Evolutionary conservation across 495 filamentous ascomycete species (phyloP), one percentile per base, ranked within the genome.

Genomic region (Penicillium pulvis): DNA sequence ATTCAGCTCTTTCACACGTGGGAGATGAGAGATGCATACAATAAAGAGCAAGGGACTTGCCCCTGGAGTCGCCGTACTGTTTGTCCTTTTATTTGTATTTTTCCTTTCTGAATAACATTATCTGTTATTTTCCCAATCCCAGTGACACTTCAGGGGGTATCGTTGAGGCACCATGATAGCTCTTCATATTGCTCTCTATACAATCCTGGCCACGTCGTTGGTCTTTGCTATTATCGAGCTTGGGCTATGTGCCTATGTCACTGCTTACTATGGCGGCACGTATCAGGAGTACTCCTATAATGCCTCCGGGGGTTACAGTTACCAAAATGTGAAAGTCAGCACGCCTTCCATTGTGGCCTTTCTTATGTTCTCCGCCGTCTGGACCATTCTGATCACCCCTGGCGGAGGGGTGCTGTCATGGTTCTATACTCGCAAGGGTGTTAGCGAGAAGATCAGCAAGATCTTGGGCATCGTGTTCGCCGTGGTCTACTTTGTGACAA

Each of bases 141-240:
- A 36, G 33, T 36, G 33, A 36, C 10, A 36, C 31, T 11, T 33
- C 10, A 36, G 12, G 33, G 9, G 33, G 9, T 36, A 11, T 36
- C 33, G 10, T 36, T 36, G 33, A 12, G 7, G 5, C 44, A 61
- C 17, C 45, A 74, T 74, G 71, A 26, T 62, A 31, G 49, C 60
- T 17, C 60, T 74, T 45, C 60, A 70, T 56, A 69, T 69, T 47
- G 48, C 60, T 30, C 56, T 74, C 2, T 63, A 64, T 45, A 47
- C 58, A 52, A 56, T 74, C 8, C 54, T 71, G 52, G 58, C 61
- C 47, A 64, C 62, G 0, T 57, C 59, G 3, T 28, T 72, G 8
- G 55, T 33, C 52, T 71, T 71, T 51, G 57, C 67, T 3, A 56
- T 71, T 17, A 26, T 72, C 8, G 69, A 74, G 47, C 61, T 74